Conservation (phyloP, 441 rosid species). For the Hura crepitans region DNA sequence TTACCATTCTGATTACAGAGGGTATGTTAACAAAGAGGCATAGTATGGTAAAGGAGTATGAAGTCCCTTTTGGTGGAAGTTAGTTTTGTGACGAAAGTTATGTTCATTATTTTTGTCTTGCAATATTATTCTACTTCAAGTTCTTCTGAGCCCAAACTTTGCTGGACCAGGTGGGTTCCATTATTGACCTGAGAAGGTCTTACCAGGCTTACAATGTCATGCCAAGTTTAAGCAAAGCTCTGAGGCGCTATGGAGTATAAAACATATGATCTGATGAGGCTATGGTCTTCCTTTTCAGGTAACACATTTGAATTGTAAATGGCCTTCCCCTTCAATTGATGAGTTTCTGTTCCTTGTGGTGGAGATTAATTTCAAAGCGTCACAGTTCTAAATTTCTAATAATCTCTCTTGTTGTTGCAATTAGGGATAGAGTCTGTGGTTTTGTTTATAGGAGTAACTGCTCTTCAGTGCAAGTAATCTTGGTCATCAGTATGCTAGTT, state of each 20-base stretch:
- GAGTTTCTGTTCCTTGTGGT: neutral
- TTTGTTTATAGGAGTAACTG: neutral
- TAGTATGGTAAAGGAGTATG: neutral
- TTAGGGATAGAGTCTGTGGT: neutral
- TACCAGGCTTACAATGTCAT: conserved; percentile 93
- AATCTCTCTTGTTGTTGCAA: neutral
- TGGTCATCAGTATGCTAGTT: too few relatives aligned
- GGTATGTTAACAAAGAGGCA: neutral
- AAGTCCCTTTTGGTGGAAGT: neutral
- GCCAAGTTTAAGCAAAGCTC: conserved; percentile 92
- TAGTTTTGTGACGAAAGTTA: neutral
- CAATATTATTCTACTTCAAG: neutral
- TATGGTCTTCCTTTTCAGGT: conserved; percentile 17
- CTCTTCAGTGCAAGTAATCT: too few relatives aligned
- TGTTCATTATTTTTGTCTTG: neutral
- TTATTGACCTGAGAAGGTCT: conserved; percentile 91
- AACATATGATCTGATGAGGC: conserved; percentile 19
- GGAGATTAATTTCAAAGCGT: neutral
- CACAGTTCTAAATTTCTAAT: neutral
- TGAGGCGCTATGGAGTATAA: conserved; percentile 69
- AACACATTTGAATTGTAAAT: neutral
- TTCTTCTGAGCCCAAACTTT: conserved; percentile 1
- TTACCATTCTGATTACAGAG: too few relatives aligned
- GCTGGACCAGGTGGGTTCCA: conserved; percentile 74
- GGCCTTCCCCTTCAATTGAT: neutral